Evolutionary conservation across 176 grass and related monocot species (phyloP).

Genomic region (Zoysia pacifica): DNA sequence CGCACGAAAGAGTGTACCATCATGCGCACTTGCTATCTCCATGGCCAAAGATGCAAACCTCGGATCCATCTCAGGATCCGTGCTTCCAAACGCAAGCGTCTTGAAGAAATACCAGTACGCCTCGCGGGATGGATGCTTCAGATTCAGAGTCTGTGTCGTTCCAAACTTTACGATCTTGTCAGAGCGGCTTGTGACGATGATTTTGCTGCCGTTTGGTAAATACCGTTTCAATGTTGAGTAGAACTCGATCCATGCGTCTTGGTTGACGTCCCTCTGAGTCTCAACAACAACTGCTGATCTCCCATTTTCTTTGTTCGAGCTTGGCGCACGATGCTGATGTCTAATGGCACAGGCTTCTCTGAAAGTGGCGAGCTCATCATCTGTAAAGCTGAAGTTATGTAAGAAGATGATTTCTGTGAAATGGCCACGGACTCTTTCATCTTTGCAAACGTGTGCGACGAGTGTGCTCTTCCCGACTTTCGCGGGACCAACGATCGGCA

Average conservation of each 20-base stretch:
- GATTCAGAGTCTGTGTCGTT: neutral
- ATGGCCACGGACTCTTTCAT: slow-evolving; percentile 19
- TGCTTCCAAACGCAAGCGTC: slow-evolving; percentile 8
- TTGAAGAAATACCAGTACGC: slow-evolving; percentile 14
- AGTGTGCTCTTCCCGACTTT: slow-evolving; percentile 39
- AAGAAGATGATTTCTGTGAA: neutral
- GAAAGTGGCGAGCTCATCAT: neutral
- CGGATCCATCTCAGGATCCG: neutral
- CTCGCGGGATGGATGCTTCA: neutral
- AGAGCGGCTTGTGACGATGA: neutral
- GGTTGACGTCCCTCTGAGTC: neutral
- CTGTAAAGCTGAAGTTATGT: neutral
- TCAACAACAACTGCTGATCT: slow-evolving; percentile 16
- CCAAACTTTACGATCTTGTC: neutral
- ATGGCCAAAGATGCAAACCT: neutral
- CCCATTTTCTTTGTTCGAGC: too few relatives aligned
- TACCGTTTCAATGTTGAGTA: neutral
- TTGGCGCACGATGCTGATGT: neutral
- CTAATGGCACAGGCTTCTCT: neutral
- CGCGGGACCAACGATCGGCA: neutral
- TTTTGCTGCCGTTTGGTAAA: neutral
- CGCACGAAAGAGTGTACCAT: neutral
- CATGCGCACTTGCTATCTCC: neutral
- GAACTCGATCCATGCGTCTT: neutral
- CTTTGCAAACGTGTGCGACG: slow-evolving; percentile 24